Base-by-base conservation (phyloP, 345 rosid genomes). In the Aquilaria sinensis region DNA sequence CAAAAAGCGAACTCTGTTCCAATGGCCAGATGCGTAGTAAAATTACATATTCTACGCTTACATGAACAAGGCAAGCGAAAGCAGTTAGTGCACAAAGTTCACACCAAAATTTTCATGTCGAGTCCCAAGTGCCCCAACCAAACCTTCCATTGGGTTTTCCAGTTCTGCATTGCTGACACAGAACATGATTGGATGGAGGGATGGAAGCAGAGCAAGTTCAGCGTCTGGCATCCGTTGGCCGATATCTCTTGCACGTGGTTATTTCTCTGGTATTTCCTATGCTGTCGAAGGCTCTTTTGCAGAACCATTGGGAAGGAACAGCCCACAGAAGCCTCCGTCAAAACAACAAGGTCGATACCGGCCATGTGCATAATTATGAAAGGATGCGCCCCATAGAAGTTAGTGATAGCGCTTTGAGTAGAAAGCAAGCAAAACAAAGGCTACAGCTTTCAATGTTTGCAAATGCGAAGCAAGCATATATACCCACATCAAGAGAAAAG, bases 111-210 rank as follows among this genome's bases (percentile, higher is more conserved):
- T 23, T 23, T 23, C 23, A 23, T 23, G 23, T 23, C 23, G 1
- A 23, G 23, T 23, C 23, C 23, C 23, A 23, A 23, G 23, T 23
- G 23, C 23, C 23, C 23, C 23, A 23, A 23, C 23, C 23, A 23
- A 23, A 23, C 23, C 23, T 23, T 23, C 23, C 23, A 23, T 23
- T 23, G 96, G 53, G 85, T 86, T 93, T 89, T 89, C 66, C 87
- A 31, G 51, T 89, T 89, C 78, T 89, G 94, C 57, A 60, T 89
- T 76, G 91, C 89, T 4, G 96, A 89, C 69, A 69, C 74, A 43
- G 96, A 89, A 59, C 93, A 89, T 13, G 96, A 89, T 58, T 89
- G 96, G 93, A 81, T 90, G 61, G 89, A 86, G 72, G 94, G 88
- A 54, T 46, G 91, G 0, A 87, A 89, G 63, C 94, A 89, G 52